Conservation (phyloP, 352 stramenopile species). For the Saprolegnia parasitica region DNA sequence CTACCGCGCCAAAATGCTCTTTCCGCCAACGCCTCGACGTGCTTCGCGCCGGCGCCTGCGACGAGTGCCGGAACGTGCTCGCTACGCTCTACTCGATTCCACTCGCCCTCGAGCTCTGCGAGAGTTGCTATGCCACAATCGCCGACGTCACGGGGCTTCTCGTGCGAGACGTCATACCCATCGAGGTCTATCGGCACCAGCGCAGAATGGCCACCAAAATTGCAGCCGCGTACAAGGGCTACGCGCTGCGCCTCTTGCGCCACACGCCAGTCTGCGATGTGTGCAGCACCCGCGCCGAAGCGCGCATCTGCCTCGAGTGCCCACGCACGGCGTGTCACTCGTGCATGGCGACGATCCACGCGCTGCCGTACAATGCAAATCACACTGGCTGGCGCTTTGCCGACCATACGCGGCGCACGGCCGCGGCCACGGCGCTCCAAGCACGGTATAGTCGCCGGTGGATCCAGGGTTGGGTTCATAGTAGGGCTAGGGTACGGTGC, state of each 20-base stretch:
- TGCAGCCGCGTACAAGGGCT: slow-evolving; percentile 41
- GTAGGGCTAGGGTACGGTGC: slow-evolving; percentile 29
- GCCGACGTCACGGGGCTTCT: neutral
- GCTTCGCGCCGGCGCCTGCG: slow-evolving; percentile 36
- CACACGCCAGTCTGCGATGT: slow-evolving; percentile 40
- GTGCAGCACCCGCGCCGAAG: slow-evolving; percentile 40
- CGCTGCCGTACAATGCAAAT: slow-evolving; percentile 16
- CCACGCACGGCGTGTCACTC: slow-evolving; percentile 43
- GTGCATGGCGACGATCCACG: slow-evolving; percentile 35
- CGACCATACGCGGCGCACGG: slow-evolving; percentile 20
- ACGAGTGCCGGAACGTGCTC: slow-evolving; percentile 39
- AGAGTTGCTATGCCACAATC: slow-evolving; percentile 22
- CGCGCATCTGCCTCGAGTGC: slow-evolving; percentile 44
- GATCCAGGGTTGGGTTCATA: neutral
- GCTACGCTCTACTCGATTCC: slow-evolving; percentile 42
- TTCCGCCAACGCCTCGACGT: slow-evolving; percentile 39
- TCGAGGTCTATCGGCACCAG: slow-evolving; percentile 38
- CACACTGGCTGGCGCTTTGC: slow-evolving; percentile 1
- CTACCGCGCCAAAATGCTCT: slow-evolving; percentile 29
- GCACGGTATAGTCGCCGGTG: slow-evolving; percentile 30
- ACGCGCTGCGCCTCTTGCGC: slow-evolving; percentile 31
- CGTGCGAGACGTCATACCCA: slow-evolving; percentile 26
- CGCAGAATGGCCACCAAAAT: slow-evolving; percentile 30
- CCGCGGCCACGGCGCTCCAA: slow-evolving; percentile 43
- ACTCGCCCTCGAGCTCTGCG: slow-evolving; percentile 37